phyloP scores from a whole-genome alignment of 1,284 basidiomycete species.

The Cutaneotrichosporon sp. region DNA sequence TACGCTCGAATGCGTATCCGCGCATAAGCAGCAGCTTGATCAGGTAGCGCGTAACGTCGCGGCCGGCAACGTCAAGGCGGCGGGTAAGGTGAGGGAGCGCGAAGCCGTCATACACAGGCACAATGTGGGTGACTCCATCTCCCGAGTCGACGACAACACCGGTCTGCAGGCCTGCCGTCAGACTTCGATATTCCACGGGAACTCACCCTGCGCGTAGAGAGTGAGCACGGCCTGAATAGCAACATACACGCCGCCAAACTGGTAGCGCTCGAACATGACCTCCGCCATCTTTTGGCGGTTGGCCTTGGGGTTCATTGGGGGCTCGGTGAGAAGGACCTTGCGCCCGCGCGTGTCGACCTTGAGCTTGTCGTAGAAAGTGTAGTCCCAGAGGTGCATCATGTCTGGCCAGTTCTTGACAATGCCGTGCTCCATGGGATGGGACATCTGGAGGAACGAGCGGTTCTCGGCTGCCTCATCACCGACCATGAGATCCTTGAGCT shows the following conservation, averaged over 20 bases:
- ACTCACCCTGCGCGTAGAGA: conserved; percentile 90
- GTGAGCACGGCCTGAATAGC: conserved; percentile 99
- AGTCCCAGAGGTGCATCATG: conserved; percentile 97
- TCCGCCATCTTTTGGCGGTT: conserved; percentile 93
- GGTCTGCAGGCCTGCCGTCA: conserved; percentile 76
- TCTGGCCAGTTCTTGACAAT: conserved; percentile 99
- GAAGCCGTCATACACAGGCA: conserved; percentile 96
- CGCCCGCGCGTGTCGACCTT: conserved; percentile 77
- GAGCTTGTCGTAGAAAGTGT: conserved; percentile 96
- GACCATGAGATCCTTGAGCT: conserved; percentile 96
- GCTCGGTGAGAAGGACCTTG: conserved; percentile 94
- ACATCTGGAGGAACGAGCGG: conserved; percentile 91
- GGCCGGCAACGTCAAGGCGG: conserved; percentile 92
- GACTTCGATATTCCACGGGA: background rate
- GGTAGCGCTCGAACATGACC: conserved; percentile 99
- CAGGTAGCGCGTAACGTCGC: conserved; percentile 95
- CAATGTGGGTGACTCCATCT: conserved; percentile 98
- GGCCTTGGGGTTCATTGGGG: conserved; percentile 97
- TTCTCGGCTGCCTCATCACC: conserved; percentile 92
- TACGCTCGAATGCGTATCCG: conserved; percentile 98
- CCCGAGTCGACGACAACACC: conserved; percentile 98
- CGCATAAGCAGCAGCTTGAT: conserved; percentile 98
- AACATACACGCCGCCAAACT: conserved; percentile 92
- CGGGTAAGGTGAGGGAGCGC: conserved; percentile 90
- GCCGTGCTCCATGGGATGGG: conserved; percentile 98